Conservation (phyloP, 2,329 filamentous ascomycete species). For the Pseudogymnoascus sp. region DNA sequence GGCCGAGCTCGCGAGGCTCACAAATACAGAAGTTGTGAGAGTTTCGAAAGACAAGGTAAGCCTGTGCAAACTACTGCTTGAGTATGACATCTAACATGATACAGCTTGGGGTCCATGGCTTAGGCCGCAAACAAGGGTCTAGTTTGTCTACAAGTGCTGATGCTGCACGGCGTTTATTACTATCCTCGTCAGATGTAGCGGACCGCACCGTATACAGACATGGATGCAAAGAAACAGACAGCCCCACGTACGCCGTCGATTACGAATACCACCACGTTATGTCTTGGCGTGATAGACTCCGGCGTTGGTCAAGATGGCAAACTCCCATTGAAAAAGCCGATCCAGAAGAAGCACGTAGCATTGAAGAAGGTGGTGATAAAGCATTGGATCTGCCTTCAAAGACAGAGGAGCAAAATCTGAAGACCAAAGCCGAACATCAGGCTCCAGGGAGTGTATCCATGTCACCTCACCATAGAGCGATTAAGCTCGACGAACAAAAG, state of each 20-base stretch:
- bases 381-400: neutral
- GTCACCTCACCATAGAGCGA: neutral
- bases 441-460: neutral
- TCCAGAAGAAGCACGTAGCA: neutral
- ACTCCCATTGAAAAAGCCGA: slow-evolving; percentile 17
- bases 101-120: slow-evolving; percentile 14
- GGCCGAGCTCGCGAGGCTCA: slow-evolving; percentile 20
- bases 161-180: slow-evolving; percentile 21
- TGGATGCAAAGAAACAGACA: slow-evolving; percentile 12
- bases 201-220: slow-evolving; percentile 16
- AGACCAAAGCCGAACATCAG: neutral
- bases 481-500: neutral
- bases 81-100: slow-evolving; percentile 7
- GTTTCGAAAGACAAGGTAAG: slow-evolving; percentile 5
- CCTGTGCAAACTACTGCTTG: neutral
- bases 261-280: slow-evolving; percentile 17
- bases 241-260: slow-evolving; percentile 12
- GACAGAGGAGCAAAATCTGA: neutral
- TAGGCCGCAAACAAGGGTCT: slow-evolving; percentile 12
- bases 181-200: slow-evolving; percentile 17
- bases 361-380: neutral
- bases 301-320: slow-evolving; percentile 25
- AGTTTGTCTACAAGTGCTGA: slow-evolving; percentile 16
- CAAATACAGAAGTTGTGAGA: slow-evolving; percentile 21
- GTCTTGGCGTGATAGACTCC: slow-evolving; percentile 24